A percentile compares a stretch with the other conserved stretches of the same genome.
These are phyloP conservation scores for Phialocephala sp. DNA, from an alignment of 2,329 filamentous ascomycete genomes.

Conservation along the genomic window DNA sequence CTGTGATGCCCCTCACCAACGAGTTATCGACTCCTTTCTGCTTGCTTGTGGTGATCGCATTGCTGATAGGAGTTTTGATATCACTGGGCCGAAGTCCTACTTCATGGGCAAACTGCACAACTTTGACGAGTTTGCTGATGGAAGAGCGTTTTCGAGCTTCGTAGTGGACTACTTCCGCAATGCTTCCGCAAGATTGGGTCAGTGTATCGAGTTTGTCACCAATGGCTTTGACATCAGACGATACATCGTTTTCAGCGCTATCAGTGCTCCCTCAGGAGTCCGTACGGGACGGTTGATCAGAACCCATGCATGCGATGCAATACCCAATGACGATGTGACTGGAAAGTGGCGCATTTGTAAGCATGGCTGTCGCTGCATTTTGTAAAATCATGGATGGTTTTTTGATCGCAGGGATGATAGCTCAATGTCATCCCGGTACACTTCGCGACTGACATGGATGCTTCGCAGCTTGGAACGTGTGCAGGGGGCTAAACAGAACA, in stretches of 20 bases:
- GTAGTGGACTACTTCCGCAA: background rate
- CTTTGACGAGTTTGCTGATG: background rate
- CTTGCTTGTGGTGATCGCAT: background rate
- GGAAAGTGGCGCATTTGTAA: background rate
- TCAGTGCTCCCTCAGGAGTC: background rate
- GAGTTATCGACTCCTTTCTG: background rate
- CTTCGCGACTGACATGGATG: background rate
- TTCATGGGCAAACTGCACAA: background rate
- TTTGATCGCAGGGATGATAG: background rate
- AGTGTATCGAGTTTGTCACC: background rate
- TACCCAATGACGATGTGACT: background rate
- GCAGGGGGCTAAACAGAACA: background rate
- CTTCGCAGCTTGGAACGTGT: background rate
- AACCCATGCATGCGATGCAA: background rate
- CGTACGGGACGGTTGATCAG: background rate
- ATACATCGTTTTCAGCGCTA: background rate
- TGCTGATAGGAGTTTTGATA: slow-evolving; percentile 3
- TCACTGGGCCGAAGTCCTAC: background rate
- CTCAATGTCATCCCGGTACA: slow-evolving; percentile 2
- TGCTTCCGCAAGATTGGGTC: slow-evolving; percentile 5
- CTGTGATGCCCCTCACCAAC: background rate
- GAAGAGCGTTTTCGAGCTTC: slow-evolving; percentile 1
- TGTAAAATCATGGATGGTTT: background rate
- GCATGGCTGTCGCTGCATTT: slow-evolving; percentile 2
- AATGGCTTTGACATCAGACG: slow-evolving; percentile 3